Evolutionary conservation across 2,329 filamentous ascomycete species (phyloP).

Genomic region (Nemania sp.): DNA sequence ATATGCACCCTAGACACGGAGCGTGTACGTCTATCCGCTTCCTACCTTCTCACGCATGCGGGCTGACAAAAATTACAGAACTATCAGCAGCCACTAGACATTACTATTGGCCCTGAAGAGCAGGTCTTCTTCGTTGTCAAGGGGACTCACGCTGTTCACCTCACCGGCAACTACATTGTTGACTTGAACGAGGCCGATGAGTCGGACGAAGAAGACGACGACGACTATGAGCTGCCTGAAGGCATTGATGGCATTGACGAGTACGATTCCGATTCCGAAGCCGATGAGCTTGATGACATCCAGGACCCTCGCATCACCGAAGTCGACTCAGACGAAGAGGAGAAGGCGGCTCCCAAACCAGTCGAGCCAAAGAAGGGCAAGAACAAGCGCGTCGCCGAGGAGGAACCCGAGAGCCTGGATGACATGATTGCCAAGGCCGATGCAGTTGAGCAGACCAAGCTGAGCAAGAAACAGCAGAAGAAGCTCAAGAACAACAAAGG

Average conservation of each 20-base stretch:
- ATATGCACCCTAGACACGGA: conserved; percentile 94
- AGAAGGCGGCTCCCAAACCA: conserved; percentile 68
- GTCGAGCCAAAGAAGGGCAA: conserved; percentile 71
- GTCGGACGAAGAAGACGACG: conserved; percentile 65
- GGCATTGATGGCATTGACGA: conserved; percentile 75
- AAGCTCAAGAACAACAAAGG: conserved; percentile 99
- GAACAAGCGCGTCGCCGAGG: conserved; percentile 91
- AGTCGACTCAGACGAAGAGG: conserved; percentile 77
- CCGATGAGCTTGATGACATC: conserved; percentile 77
- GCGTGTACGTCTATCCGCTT: conserved; percentile 62
- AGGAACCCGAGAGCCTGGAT: conserved; percentile 71
- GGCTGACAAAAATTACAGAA: conserved; percentile 58
- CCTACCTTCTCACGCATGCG: conserved; percentile 27
- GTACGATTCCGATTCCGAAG: conserved; percentile 70
- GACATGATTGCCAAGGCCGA: conserved; percentile 79
- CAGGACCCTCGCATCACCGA: conserved; percentile 83
- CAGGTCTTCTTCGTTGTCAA: conserved; percentile 89
- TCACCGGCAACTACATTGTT: conserved; percentile 96
- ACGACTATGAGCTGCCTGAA: conserved; percentile 80
- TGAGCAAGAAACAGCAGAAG: conserved; percentile 97
- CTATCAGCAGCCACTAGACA: conserved; percentile 94
- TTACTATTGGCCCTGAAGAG: conserved; percentile 88
- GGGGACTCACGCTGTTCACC: conserved; percentile 86
- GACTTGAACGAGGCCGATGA: conserved; percentile 67
- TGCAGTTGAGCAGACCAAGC: conserved; percentile 70